Percentiles rank a stretch among this genome's conserved stretches.
Evolutionary conservation across 352 stramenopile species (phyloP).

Genomic region (Phytopythium cucurbitacearum): DNA sequence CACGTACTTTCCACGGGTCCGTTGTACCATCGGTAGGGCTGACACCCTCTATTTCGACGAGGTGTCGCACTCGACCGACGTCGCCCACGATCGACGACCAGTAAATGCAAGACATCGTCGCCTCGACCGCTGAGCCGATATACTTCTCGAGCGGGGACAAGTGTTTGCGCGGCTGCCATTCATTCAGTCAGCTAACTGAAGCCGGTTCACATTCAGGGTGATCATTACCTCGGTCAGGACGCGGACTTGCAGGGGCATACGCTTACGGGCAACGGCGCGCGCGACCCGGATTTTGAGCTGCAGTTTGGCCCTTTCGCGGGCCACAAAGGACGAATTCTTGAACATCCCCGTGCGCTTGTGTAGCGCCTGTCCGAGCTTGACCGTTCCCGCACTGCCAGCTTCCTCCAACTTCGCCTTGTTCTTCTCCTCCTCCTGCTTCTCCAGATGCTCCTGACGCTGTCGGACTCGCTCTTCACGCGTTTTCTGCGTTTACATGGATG

Average conservation of each 20-base stretch:
- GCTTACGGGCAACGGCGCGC: slow-evolving; percentile 44
- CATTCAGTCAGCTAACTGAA: background rate
- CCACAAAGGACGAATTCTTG: slow-evolving; percentile 37
- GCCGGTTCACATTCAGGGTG: background rate
- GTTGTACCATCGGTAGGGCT: slow-evolving; percentile 35
- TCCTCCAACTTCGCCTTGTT: slow-evolving; percentile 7
- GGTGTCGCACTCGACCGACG: slow-evolving; percentile 40
- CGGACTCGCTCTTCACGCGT: slow-evolving; percentile 49
- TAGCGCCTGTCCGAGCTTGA: too few relatives aligned
- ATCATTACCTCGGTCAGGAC: slow-evolving; percentile 43
- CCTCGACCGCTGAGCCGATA: slow-evolving; percentile 49
- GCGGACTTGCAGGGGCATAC: slow-evolving; percentile 62
- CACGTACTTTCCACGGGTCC: slow-evolving; percentile 63
- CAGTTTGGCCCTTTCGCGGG: slow-evolving; percentile 47
- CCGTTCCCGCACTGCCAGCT: background rate
- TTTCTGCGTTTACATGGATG: slow-evolving; percentile 12
- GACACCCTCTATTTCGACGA: slow-evolving; percentile 55
- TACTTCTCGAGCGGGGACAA: slow-evolving; percentile 60
- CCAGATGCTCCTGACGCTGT: slow-evolving; percentile 44
- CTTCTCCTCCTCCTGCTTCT: slow-evolving; percentile 51
- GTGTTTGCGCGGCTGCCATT: slow-evolving; percentile 30
- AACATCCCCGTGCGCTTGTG: slow-evolving; percentile 4
- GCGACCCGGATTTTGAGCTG: slow-evolving; percentile 51
- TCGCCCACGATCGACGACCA: slow-evolving; percentile 68
- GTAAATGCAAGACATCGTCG: slow-evolving; percentile 59